Conservation (phyloP, 345 rosid genomes). For the Lepidium didymum region DNA sequence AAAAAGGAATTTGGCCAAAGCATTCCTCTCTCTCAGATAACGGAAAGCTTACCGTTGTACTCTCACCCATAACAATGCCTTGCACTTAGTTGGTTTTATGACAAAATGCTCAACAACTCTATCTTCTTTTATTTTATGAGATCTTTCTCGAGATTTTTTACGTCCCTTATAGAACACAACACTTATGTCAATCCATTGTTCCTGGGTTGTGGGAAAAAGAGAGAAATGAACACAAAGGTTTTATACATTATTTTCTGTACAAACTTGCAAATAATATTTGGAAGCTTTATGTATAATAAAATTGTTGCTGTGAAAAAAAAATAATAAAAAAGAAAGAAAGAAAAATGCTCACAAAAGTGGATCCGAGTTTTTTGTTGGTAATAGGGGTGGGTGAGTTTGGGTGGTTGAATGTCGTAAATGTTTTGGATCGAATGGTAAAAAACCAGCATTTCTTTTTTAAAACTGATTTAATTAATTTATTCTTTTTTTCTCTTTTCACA, state of each 20-base stretch:
- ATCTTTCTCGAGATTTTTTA: not conserved
- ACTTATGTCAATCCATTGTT: not conserved
- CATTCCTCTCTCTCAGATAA: constrained; percentile 70
- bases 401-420: too few relatives aligned
- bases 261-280: constrained; percentile 1
- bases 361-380: too few relatives aligned
- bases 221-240: not conserved
- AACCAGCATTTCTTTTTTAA: too few relatives aligned
- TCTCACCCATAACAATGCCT: constrained; percentile 63
- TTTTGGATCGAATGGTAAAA: too few relatives aligned
- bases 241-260: not conserved
- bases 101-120: constrained; percentile 2
- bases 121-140: constrained; percentile 1
- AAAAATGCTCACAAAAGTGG: too few relatives aligned
- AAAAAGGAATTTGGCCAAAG: constrained; percentile 69
- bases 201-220: not conserved
- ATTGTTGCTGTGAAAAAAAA: not conserved
- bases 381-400: too few relatives aligned
- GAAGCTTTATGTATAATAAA: constrained; percentile 11
- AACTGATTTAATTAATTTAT: too few relatives aligned
- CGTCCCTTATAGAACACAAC: not conserved
- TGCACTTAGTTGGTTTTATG: constrained; percentile 34
- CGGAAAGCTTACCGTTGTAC: constrained; percentile 61
- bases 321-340: too few relatives aligned
- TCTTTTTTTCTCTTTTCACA: too few relatives aligned